These are phyloP conservation scores for Tagetes patula DNA, from an alignment of 129 eudicot species.

Conservation along the genomic window DNA sequence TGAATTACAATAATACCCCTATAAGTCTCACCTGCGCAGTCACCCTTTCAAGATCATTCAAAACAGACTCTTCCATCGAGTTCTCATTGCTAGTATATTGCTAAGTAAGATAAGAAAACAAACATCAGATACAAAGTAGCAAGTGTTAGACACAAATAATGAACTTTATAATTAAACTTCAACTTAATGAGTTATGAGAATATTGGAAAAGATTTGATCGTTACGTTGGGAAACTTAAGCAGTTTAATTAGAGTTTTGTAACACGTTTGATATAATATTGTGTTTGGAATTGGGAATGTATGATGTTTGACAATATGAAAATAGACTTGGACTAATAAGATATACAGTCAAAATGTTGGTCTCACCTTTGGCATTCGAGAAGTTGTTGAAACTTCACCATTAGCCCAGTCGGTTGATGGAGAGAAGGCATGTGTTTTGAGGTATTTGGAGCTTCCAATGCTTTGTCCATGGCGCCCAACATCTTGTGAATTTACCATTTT, in stretches of 20 bases:
- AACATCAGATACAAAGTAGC: constrained; percentile 14
- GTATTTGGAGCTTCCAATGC: constrained; percentile 40
- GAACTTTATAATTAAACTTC: constrained; percentile 10
- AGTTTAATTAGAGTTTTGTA: background rate
- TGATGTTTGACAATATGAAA: background rate
- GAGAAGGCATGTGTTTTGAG: constrained; percentile 40
- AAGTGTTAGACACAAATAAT: background rate
- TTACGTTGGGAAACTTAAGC: background rate
- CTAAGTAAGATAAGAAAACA: constrained; percentile 16
- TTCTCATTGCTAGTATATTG: constrained; percentile 35
- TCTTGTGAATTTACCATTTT: constrained; percentile 25
- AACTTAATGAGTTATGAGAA: background rate
- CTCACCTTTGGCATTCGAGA: constrained; percentile 49
- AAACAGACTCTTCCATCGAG: constrained; percentile 51
- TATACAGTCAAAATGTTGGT: background rate
- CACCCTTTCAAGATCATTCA: constrained; percentile 55
- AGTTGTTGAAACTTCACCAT: constrained; percentile 36
- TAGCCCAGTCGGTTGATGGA: constrained; percentile 36
- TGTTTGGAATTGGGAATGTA: background rate
- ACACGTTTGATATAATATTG: background rate
- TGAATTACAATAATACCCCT: background rate
- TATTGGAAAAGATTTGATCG: background rate
- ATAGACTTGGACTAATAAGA: background rate
- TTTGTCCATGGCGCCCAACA: constrained; percentile 30
- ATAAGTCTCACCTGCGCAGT: constrained; percentile 50